These are phyloP conservation scores for Epichloe sp. DNA, from an alignment of 2,329 filamentous ascomycete species.

Conservation along the genomic window DNA sequence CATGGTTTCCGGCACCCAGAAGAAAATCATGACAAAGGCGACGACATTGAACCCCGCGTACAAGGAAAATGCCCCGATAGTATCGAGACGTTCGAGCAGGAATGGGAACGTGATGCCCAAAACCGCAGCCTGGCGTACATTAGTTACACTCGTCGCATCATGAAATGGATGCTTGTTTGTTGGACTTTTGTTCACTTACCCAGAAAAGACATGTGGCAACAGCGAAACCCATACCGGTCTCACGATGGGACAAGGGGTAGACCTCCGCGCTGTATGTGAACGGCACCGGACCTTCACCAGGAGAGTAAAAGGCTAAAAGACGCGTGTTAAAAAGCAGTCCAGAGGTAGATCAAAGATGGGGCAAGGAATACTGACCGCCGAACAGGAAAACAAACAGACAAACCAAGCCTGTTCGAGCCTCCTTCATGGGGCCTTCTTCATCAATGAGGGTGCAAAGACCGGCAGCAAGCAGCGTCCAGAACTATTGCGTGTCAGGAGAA, in stretches of 20 bases:
- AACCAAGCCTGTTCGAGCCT: constrained; percentile 37
- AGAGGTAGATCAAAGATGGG: background rate
- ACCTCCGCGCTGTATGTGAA: constrained; percentile 52
- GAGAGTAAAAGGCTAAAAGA: constrained; percentile 42
- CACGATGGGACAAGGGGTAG: constrained; percentile 47
- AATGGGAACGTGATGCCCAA: constrained; percentile 39
- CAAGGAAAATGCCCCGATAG: constrained; percentile 29
- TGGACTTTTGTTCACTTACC: constrained; percentile 7
- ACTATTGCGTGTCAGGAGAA: constrained; percentile 4
- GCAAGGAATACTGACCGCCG: constrained; percentile 21
- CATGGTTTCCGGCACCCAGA: constrained; percentile 38
- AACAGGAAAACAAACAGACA: constrained; percentile 54
- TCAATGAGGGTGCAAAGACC: constrained; percentile 25
- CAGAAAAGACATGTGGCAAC: constrained; percentile 48
- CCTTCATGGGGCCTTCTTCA: constrained; percentile 16
- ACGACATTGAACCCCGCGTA: constrained; percentile 44
- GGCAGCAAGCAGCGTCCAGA: constrained; percentile 38
- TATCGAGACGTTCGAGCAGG: constrained; percentile 24
- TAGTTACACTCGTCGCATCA: background rate
- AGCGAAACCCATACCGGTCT: constrained; percentile 51
- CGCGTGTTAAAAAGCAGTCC: background rate
- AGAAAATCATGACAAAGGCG: constrained; percentile 41
- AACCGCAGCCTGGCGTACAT: constrained; percentile 22
- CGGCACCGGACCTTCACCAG: constrained; percentile 49
- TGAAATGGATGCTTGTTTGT: background rate